Evolutionary conservation across 2,329 filamentous ascomycete species (phyloP), one percentile per base, ranked within the genome.

Genomic region (Penicillium sp.): DNA sequence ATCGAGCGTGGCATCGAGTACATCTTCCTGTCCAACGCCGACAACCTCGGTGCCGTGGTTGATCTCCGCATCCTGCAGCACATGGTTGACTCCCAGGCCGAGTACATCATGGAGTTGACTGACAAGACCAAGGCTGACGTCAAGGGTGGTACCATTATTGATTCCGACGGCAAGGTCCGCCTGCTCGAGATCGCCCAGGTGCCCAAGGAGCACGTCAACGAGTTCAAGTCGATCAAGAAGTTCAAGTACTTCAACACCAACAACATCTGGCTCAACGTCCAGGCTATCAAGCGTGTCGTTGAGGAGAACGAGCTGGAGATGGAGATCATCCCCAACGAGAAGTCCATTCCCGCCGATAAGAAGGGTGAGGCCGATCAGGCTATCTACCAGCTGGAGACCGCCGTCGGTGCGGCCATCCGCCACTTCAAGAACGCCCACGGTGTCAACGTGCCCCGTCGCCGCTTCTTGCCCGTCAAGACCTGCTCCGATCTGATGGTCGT

Each of bases 201-300:
- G 36, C 94, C 94, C 79, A 99, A 97, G 87, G 91, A 99, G 84
- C 94, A 99, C 81, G 91, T 94, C 77, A 97, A 99, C 81, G 94
- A 99, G 82, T 99, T 99, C 91, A 99, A 99, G 88, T 97, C 92
- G 48, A 99, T 99, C 85, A 99, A 99, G 89, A 99, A 99, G 86
- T 99, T 99, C 89, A 97, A 96, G 86, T 99, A 99, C 87, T 99
- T 99, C 89, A 99, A 99, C 87, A 99, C 94, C 79, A 99, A 99
- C 90, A 99, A 99, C 86, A 97, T 99, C 81, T 99, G 94, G 94
- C 90, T 99, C 84, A 96, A 96, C 82, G 85, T 97, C 70, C 88
- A 91, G 75, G 94, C 94, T 68, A 90, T 99, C 81, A 97, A 97
- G 89, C 92, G 94, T 60, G 92, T 99, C 53, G 94, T 99, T 8